Evolutionary conservation across 805 yeast species (phyloP), one percentile per base, ranked within the genome.

Genomic region (Sungouiella thailandica): DNA sequence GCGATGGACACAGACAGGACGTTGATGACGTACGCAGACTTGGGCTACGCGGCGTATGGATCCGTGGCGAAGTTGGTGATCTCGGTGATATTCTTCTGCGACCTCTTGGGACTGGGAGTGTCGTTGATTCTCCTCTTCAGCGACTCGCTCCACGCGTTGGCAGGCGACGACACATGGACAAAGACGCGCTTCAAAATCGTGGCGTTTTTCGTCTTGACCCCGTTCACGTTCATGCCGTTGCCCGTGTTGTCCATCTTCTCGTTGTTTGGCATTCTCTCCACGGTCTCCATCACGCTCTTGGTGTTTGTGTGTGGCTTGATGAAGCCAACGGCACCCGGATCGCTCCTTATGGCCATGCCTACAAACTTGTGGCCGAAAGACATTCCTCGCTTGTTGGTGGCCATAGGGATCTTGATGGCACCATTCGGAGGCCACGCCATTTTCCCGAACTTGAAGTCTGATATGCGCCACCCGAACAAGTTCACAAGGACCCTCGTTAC

Each of bases 341-440:
- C 95, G 0, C 62, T 88, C 28, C 34, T 79, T 12, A 50, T 63
- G 13, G 76, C 80, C 9, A 80, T 80, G 72, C 70, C 73, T 5
- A 82, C 93, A 0, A 74, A 78, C 41, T 27, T 82, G 39, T 78
- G 76, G 70, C 96, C 96, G 2, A 49, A 55, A 5, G 62, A 72
- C 7, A 47, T 60, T 11, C 55, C 68, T 5, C 76, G 73, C 40
- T 64, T 77, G 20, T 68, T 83, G 29, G 63, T 82, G 29, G 70
- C 82, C 7, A 58, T 80, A 36, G 90, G 90, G 2, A 67, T 83
- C 18, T 68, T 78, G 38, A 72, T 83, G 70, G 87, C 89, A 3
- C 87, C 88, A 9, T 83, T 85, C 77, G 90, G 90, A 36, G 93
- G 93, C 2, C 90, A 83, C 53, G 85, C 87, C 1, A 80, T 83